Evolutionary conservation across 345 rosid genomes (phyloP).

Genomic region (Eucalyptus caleyi): DNA sequence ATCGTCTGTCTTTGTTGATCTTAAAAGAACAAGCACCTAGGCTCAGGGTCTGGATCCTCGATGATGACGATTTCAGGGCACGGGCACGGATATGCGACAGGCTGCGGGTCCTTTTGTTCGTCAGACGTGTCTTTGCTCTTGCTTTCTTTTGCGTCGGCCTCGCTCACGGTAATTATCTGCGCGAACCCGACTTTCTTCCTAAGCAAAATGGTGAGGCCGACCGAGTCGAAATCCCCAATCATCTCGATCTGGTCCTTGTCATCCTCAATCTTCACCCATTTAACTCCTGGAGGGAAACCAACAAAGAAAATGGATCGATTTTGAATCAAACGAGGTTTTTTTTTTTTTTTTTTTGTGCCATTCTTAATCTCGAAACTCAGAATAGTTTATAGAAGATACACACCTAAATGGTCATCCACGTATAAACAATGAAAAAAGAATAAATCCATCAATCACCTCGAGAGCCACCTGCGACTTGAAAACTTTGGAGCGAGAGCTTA

Average conservation of each 20-base stretch:
- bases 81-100: not conserved
- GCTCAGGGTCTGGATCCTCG: rapidly evolving
- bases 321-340: not conserved
- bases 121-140: not conserved
- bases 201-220: not conserved
- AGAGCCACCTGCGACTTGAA: not conserved
- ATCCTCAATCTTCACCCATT: not conserved
- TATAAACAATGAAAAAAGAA: not conserved
- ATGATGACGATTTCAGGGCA: not conserved
- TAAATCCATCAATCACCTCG: not conserved
- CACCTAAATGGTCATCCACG: not conserved
- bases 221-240: not conserved
- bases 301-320: not conserved
- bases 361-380: not conserved
- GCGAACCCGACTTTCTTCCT: not conserved
- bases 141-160: not conserved
- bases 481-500: not conserved
- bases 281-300: not conserved
- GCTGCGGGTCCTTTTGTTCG: rapidly evolving
- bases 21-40: not conserved
- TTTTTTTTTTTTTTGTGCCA: not conserved
- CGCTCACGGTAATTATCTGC: not conserved
- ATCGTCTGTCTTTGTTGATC: not conserved
- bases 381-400: not conserved
- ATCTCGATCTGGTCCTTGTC: not conserved